Base-by-base conservation (phyloP, 73 alveolate genomes). In the Paramecium pentaurelia region DNA sequence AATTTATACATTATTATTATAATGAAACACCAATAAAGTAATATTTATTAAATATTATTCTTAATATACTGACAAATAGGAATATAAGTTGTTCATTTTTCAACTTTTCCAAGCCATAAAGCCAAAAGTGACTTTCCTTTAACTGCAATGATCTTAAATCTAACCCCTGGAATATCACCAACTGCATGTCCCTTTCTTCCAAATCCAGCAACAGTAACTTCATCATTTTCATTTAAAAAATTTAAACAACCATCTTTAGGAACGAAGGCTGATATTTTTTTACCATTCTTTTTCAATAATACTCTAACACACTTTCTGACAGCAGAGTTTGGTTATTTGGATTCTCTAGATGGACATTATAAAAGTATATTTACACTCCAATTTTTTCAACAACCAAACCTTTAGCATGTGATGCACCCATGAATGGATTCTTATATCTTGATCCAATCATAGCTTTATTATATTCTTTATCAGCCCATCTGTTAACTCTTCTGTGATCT, bases 141-240 rank as follows among this genome's bases (percentile, higher is more conserved):
- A 58, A 95, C 96, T 49, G 92, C 93, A 44, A 95, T 95, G 34
- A 95, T 95, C 93, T 95, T 95, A 88, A 87, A 93, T 95, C 97
- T 93, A 88, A 95, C 94, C 40, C 97, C 96, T 45, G 97, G 96
- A 71, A 95, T 47, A 95, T 95, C 97, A 32, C 97, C 96, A 40
- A 95, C 97, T 40, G 97, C 97, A 89, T 95, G 96, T 86, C 97
- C 97, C 38, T 93, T 73, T 95, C 97, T 95, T 32, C 97, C 97
- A 60, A 95, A 93, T 58, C 97, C 97, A 75, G 96, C 96, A 49
- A 95, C 92, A 54, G 91, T 88, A 49, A 95, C 97, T 93, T 95
- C 92, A 60, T 95, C 96, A 90, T 95, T 95, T 87, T 95, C 97
- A 93, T 92, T 95, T 68, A 95, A 88, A 85, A 95, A 95, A 91